Conservation (phyloP, 2,329 filamentous ascomycete genomes). For the Beauveria varroae region DNA sequence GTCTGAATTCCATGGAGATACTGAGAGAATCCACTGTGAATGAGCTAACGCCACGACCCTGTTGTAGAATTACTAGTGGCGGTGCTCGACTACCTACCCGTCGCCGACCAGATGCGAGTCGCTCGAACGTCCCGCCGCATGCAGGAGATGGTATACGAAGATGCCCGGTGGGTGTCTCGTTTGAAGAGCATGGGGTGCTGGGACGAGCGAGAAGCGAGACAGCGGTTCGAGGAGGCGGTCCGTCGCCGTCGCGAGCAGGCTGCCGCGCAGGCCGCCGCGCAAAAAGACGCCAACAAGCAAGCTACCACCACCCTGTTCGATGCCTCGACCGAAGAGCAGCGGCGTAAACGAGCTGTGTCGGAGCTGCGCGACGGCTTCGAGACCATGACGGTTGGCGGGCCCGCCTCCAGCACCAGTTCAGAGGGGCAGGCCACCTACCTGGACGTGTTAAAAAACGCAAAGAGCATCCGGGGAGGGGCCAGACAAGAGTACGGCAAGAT, state of each 20-base stretch:
- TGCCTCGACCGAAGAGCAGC: constrained; percentile 59
- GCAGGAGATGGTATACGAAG: constrained; percentile 98
- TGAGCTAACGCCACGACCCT: neutral
- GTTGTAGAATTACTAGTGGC: constrained; percentile 71
- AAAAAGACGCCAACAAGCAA: constrained; percentile 18
- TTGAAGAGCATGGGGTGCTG: constrained; percentile 84
- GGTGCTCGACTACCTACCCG: constrained; percentile 82
- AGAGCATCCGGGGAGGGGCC: constrained; percentile 76
- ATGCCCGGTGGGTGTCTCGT: constrained; percentile 86
- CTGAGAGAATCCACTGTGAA: too few species aligned
- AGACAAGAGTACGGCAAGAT: constrained; percentile 86
- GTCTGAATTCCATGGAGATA: constrained; percentile 35
- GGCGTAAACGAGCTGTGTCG: constrained; percentile 32
- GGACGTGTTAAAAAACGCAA: constrained; percentile 59
- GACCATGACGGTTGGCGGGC: constrained; percentile 52
- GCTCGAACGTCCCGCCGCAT: constrained; percentile 78
- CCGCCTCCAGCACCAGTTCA: constrained; percentile 34
- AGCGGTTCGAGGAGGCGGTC: constrained; percentile 67
- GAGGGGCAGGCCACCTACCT: constrained; percentile 59
- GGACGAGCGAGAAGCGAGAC: constrained; percentile 81
- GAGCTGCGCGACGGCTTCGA: constrained; percentile 65
- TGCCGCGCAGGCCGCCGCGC: constrained; percentile 17
- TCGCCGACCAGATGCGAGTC: constrained; percentile 77
- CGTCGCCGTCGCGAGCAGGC: constrained; percentile 50
- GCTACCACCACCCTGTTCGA: constrained; percentile 60